Evolutionary conservation across 2,329 filamentous ascomycete genomes (phyloP), one percentile per base, ranked within the genome.

Genomic region (Aspergillus fructus): DNA sequence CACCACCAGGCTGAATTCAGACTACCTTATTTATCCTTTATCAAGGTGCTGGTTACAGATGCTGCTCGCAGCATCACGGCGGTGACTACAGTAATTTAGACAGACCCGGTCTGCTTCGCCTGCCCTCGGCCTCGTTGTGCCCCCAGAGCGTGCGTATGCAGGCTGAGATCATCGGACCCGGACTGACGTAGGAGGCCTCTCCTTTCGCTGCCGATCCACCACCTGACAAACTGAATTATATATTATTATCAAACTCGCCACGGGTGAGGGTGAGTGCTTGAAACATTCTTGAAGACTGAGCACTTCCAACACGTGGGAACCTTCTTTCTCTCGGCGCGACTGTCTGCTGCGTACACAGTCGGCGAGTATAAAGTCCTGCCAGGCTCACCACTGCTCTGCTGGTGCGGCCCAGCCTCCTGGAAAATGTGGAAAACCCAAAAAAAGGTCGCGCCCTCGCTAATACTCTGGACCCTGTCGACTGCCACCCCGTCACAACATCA

Each of bases 131-230:
- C 33, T n/a, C 34, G 12, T 42, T 49, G 12, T 45, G 23, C 42
- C 19, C 19, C 60, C 30, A 41, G 41, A 39, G 46, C 21, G 42
- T 23, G 21, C 30, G 55, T 59, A 63, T 64, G 63, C 61, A 59
- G 43, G 58, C 52, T 64, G 62, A 64, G 59, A 62, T 64, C 62
- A 64, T 64, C 53, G 61, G 9, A 30, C 27, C 27, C 27, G 27
- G 27, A 30, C 42, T 45, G 57, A 63, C 63, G 56, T 58, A 53
- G 55, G 46, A 30, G 27, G 27, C 27, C 27, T 52, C 53, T 49
- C 42, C 19, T 55, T 43, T 57, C 34, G 47, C 47, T 33, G 47
- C 53, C 59, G 33, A 55, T 48, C 43, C 37, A 34, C 27, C 47
- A 49, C n/a, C 24, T 37, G 24, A 37, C 46, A 23, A 8, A 24